A percentile compares a stretch with the other conserved stretches of the same genome.
phyloP scores from a whole-genome alignment of 371 early-diverging fungal species.

The Dichotomocladium elegans region DNA sequence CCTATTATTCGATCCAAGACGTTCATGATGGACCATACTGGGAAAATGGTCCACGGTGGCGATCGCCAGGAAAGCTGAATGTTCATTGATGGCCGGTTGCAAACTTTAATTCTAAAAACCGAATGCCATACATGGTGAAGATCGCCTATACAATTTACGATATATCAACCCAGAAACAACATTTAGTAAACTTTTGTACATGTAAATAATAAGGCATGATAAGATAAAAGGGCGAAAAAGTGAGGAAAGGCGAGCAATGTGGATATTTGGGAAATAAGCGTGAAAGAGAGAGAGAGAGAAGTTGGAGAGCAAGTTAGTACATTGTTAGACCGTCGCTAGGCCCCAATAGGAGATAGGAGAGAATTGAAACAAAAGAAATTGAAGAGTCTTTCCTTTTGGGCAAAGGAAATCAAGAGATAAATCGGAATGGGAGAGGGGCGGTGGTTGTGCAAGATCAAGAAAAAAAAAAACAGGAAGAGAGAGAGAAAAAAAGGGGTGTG shows the following conservation, averaged over 20 bases:
- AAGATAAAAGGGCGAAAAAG: no score
- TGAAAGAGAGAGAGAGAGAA: not conserved
- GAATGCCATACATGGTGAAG: slow-evolving; percentile 5
- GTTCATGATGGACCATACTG: slow-evolving; percentile 14
- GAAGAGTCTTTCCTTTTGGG: no score
- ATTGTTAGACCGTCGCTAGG: no score
- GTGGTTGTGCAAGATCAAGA: not conserved
- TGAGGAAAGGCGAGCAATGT: no score
- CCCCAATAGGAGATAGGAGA: no score
- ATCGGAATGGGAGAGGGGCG: no score
- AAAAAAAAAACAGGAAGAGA: not conserved
- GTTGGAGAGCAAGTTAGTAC: no score
- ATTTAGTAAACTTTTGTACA: not conserved
- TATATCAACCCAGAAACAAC: not conserved
- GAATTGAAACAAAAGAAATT: no score
- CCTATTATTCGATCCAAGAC: slow-evolving; percentile 13
- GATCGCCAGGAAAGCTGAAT: slow-evolving; percentile 9
- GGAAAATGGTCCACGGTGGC: slow-evolving; percentile 8
- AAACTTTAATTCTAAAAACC: no score
- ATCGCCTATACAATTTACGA: slow-evolving; percentile 2
- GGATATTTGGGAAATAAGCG: no score
- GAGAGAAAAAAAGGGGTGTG: not conserved
- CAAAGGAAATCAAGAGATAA: no score
- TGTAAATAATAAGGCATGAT: not conserved
- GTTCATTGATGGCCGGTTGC: no score